These are phyloP conservation scores for Seiridium unicorne DNA, from an alignment of 2,329 filamentous ascomycete genomes.

Conservation along the genomic window DNA sequence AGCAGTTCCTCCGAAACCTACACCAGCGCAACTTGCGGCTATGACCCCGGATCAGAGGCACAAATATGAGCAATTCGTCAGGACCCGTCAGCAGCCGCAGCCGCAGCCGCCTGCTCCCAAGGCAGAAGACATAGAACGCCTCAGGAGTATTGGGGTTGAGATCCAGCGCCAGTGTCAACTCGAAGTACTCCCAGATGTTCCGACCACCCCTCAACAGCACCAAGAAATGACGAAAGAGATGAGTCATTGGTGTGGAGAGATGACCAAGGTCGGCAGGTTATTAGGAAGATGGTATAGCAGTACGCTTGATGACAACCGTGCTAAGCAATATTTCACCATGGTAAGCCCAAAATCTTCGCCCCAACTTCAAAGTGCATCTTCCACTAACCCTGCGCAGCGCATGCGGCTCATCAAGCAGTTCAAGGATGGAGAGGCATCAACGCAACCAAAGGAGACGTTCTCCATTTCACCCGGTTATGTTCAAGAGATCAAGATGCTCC, in stretches of 20 bases:
- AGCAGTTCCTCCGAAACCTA: conserved; percentile 23
- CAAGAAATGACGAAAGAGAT: conserved; percentile 44
- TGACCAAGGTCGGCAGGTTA: conserved; percentile 42
- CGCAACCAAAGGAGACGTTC: conserved; percentile 44
- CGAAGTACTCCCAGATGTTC: conserved; percentile 43
- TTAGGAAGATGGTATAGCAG: conserved; percentile 47
- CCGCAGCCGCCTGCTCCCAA: not conserved
- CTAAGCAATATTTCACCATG: conserved; percentile 50
- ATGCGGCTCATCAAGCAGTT: conserved; percentile 54
- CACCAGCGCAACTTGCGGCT: conserved; percentile 36
- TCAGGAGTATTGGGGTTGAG: conserved; percentile 29
- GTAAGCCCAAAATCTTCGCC: conserved; percentile 34
- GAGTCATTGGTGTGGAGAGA: conserved; percentile 35
- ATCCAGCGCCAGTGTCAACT: conserved; percentile 32
- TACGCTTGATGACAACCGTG: conserved; percentile 47
- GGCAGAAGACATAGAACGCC: conserved; percentile 37
- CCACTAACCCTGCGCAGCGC: conserved; percentile 44
- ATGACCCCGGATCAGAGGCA: conserved; percentile 44
- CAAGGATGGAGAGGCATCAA: conserved; percentile 45
- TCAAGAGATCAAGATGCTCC: conserved; percentile 44
- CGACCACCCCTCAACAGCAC: conserved; percentile 43
- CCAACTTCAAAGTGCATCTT: not conserved
- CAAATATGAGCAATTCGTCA: conserved; percentile 39
- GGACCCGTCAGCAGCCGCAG: conserved; percentile 15
- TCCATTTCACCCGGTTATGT: conserved; percentile 52